phyloP scores from a whole-genome alignment of 2,329 filamentous ascomycete species.

The Neospermospora avenae region DNA sequence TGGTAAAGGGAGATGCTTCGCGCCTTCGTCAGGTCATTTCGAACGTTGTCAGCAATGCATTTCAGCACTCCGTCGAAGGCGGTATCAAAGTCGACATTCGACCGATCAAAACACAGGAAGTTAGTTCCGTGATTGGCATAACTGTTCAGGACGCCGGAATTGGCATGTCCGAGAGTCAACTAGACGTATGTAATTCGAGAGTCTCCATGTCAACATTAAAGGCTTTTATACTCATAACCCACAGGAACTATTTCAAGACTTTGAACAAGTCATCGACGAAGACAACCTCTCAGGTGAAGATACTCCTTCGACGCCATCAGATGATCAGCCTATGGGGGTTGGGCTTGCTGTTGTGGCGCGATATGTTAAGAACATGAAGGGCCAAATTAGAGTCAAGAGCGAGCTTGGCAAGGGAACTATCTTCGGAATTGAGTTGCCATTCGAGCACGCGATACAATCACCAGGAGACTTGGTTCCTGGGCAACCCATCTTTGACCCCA shows the following conservation, averaged over 20 bases:
- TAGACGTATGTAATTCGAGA: slow-evolving; percentile 40
- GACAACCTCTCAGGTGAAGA: neutral
- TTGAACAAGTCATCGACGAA: slow-evolving; percentile 53
- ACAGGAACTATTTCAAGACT: slow-evolving; percentile 49
- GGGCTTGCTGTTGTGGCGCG: slow-evolving; percentile 84
- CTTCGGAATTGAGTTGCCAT: slow-evolving; percentile 77
- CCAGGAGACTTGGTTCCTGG: neutral
- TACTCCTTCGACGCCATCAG: slow-evolving; percentile 25
- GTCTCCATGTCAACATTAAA: neutral
- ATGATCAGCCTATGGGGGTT: slow-evolving; percentile 62
- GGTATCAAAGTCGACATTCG: slow-evolving; percentile 69
- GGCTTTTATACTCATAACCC: neutral
- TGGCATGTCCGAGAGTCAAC: slow-evolving; percentile 61
- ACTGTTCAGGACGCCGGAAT: slow-evolving; percentile 71
- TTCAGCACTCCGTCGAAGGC: slow-evolving; percentile 70
- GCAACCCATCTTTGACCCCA: neutral
- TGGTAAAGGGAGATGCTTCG: slow-evolving; percentile 74
- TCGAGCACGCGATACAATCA: slow-evolving; percentile 37
- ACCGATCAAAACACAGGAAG: slow-evolving; percentile 50
- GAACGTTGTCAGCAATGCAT: slow-evolving; percentile 81
- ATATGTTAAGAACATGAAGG: slow-evolving; percentile 83
- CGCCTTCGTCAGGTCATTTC: slow-evolving; percentile 76
- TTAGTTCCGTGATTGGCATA: slow-evolving; percentile 65
- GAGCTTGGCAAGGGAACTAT: slow-evolving; percentile 80
- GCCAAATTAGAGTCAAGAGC: slow-evolving; percentile 79